Percentiles rank a stretch among this genome's conserved stretches.
phyloP scores from a whole-genome alignment of 495 filamentous ascomycete genomes.

The Xylaria acuta region DNA sequence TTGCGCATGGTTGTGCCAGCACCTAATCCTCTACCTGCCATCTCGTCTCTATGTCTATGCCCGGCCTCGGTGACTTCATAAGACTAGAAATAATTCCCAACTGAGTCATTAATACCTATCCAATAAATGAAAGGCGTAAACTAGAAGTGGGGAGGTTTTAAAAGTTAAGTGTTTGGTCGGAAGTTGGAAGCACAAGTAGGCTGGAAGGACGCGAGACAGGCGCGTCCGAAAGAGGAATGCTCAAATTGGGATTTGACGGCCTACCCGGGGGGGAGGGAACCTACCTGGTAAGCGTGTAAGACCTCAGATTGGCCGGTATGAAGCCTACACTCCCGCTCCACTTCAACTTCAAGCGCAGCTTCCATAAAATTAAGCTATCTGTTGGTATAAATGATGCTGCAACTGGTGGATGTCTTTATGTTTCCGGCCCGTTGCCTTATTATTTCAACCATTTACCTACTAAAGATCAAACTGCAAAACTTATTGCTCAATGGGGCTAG shows the following conservation, averaged over 20 bases:
- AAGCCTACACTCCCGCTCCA: background rate
- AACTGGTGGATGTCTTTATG: background rate
- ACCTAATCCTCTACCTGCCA: background rate
- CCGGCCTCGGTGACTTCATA: background rate
- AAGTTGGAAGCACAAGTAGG: background rate
- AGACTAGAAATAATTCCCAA: background rate
- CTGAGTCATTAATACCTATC: background rate
- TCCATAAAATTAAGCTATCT: background rate
- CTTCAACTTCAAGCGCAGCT: background rate
- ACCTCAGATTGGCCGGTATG: background rate
- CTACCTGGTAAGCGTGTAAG: background rate
- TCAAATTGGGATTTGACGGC: background rate
- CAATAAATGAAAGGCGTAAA: background rate
- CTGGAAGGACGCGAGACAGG: background rate
- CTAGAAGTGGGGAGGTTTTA: background rate
- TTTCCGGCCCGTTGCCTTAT: background rate
- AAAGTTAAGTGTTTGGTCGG: background rate
- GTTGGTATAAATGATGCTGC: background rate
- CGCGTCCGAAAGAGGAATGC: conserved; percentile 31
- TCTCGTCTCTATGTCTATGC: background rate
- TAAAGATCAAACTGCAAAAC: background rate
- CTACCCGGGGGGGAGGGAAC: background rate
- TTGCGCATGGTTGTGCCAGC: background rate
- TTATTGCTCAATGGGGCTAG: background rate
- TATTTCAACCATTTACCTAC: background rate